phyloP scores from a whole-genome alignment of 2,329 filamentous ascomycete species.

The Parasarocladium wereldwijsianum region DNA sequence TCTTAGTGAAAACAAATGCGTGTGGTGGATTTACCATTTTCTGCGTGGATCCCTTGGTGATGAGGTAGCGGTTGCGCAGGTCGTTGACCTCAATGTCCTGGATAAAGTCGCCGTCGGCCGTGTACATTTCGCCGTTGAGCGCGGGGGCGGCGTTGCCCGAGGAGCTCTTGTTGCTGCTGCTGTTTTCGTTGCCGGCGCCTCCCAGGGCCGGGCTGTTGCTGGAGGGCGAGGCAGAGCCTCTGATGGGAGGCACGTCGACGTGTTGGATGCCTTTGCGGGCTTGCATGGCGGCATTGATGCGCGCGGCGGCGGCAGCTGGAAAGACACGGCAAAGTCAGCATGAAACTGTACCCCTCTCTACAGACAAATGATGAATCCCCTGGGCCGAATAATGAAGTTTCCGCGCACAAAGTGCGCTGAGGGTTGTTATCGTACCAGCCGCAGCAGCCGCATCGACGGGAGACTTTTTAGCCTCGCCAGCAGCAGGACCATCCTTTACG shows the following conservation, averaged over 20 bases:
- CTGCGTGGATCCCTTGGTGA: slow-evolving; percentile 94
- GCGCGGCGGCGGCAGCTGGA: slow-evolving; percentile 72
- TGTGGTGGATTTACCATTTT: slow-evolving; percentile 84
- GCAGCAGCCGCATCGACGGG: slow-evolving; percentile 58
- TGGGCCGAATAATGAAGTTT: background rate
- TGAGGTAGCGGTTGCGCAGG: slow-evolving; percentile 84
- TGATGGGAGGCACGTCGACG: slow-evolving; percentile 75
- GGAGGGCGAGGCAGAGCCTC: slow-evolving; percentile 35
- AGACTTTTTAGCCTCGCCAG: slow-evolving; percentile 30
- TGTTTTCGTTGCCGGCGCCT: no score
- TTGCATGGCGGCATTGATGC: slow-evolving; percentile 71
- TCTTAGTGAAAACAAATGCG: slow-evolving; percentile 18
- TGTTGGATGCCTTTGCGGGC: slow-evolving; percentile 83
- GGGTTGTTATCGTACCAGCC: slow-evolving; percentile 49
- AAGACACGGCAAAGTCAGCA: slow-evolving; percentile 3
- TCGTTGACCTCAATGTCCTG: slow-evolving; percentile 99
- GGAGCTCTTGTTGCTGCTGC: slow-evolving; percentile 10
- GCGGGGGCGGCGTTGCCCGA: slow-evolving; percentile 28
- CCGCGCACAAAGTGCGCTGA: slow-evolving; percentile 3
- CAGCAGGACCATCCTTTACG: slow-evolving; percentile 26
- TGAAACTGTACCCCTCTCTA: background rate
- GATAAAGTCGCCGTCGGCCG: slow-evolving; percentile 94
- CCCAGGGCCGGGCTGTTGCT: slow-evolving; percentile 20
- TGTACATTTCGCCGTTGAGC: slow-evolving; percentile 79
- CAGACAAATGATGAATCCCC: background rate